Base-by-base conservation (phyloP, 164 flowering plant genomes). In the Magnolia changhungtana region DNA sequence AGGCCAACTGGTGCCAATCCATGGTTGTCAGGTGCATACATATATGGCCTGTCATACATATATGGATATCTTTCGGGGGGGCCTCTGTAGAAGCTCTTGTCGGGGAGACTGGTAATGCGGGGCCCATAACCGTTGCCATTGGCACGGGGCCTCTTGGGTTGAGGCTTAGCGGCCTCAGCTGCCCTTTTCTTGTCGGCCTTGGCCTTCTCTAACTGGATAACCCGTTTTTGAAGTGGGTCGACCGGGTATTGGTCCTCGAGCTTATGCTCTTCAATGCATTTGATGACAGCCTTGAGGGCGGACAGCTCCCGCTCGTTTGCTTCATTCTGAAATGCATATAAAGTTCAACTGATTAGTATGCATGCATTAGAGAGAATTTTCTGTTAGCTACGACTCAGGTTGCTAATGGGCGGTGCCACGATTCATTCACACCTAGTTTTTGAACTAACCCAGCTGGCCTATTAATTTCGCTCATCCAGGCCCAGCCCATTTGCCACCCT, bases 151-250 rank as follows among this genome's bases (percentile, higher is more conserved):
- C 99, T 85, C 85, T 95, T 95, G 3, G 99, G 80, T 72, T 93
- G 99, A 75, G 99, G 99, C 82, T 92, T 93, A 72, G 91, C 81
- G 72, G 89, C 89, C 82, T 95, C 99, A 19, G 87, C 89, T 71
- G 81, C 96, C 77, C 93, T 84, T 79, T 92, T 93, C 90, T 89
- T 95, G 78, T 95, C 99, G 51, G 98, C 97, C 85, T 95, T 95
- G 2, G 90, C 99, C 78, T 95, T 95, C 89, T 93, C 99, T 1
- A 96, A 83, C 83, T 86, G 92, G 61, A 82, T 16, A 49, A 96
- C 86, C 68, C 89, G 87, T 68, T 93, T 92, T 67, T 89, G 95
- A 75, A 96, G 91, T 2, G 95, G 89, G 2, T 89, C 96, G 51
- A 91, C 70, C 0, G 91, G 90, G 78, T 86, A 93, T 74, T 89